A percentile compares a stretch with the other conserved stretches of the same genome.
Conservation (phyloP, 352 stramenopile genomes). For the Globisporangium middletonii region DNA sequence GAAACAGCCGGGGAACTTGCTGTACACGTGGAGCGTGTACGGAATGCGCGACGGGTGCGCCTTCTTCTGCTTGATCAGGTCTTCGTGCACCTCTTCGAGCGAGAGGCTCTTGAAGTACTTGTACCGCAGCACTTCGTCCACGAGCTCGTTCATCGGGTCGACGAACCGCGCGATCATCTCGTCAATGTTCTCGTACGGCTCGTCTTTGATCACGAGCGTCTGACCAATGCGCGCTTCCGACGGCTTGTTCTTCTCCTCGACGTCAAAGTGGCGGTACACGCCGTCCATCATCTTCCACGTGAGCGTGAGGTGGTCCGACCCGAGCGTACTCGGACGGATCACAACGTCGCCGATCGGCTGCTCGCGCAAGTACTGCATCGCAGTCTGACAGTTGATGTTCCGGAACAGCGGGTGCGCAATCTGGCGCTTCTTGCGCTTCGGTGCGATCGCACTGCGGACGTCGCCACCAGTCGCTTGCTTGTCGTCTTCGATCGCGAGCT, state of each 20-base stretch:
- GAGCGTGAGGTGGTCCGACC: conserved; percentile 79
- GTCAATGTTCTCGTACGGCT: conserved; percentile 84
- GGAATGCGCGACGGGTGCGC: conserved; percentile 76
- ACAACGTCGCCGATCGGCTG: conserved; percentile 78
- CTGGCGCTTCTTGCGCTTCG: conserved; percentile 81
- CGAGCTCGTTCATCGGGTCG: conserved; percentile 84
- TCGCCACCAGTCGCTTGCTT: conserved; percentile 25
- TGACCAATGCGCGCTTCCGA: conserved; percentile 76
- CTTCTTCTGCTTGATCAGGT: conserved; percentile 88
- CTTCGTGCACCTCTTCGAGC: conserved; percentile 76
- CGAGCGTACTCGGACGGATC: conserved; percentile 78
- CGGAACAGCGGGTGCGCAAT: conserved; percentile 83
- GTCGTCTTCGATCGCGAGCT: conserved; percentile 66
- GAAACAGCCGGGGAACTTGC: conserved; percentile 84
- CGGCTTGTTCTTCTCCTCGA: conserved; percentile 84
- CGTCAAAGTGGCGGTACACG: conserved; percentile 86
- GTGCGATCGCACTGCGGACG: conserved; percentile 16
- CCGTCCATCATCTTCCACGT: conserved; percentile 87
- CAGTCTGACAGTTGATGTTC: conserved; percentile 81
- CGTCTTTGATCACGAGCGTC: conserved; percentile 83
- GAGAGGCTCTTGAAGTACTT: conserved; percentile 78
- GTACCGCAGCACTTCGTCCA: conserved; percentile 83
- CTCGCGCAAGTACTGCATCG: conserved; percentile 79
- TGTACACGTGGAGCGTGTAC: conserved; percentile 83
- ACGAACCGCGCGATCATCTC: conserved; percentile 85